Evolutionary conservation across 768 basidiomycete genomes (phyloP), one percentile per base, ranked within the genome.

Genomic region (Albatrellus ellisii): DNA sequence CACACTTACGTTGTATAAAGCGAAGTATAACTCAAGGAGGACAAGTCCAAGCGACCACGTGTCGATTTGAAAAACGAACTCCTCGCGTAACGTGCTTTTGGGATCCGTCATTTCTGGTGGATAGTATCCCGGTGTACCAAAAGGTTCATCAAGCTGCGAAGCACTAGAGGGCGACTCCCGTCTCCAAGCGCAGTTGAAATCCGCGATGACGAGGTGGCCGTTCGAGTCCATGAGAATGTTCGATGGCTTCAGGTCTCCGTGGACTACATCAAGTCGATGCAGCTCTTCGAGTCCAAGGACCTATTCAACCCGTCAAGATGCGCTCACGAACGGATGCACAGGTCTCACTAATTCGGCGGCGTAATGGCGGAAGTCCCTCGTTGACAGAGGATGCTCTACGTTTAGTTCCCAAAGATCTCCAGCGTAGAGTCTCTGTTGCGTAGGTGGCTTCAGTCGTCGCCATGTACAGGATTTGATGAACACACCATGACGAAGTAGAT

Each of bases 231-330:
- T 35, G 33, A 49, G 45, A 34, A 58, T 46, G 18, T 59, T 60
- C 51, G 61, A 59, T 4, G 68, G 68, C 56, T 71, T 71, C 58
- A 71, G 64, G 53, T 71, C 68, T 17, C 69, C 60, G 46, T 71
- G 69, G 32, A 68, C 66, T 17, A 71, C 53, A 46, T 62, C 53
- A 44, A 60, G 59, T 1, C 54, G 42, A 24, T 67, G 55, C 5
- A 69, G 53, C 44, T 67, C 67, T n/a, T 14, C 39, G 36, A 54
- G 42, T 18, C 36, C 49, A n/a, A 43, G 14, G 11, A 44, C 10
- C 51, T 52, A 18, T 38, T 0, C 24, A 14, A 15, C 15, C 20
- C 4, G 8, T 2, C 11, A 2, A 20, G 7, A 14, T 6, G 35
- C 20, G 25, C 35, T 18, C 20, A 12, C 15, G 17, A 36, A 36